Conservation (phyloP, 2,329 filamentous ascomycete species). For the Grosmannia serpens region DNA sequence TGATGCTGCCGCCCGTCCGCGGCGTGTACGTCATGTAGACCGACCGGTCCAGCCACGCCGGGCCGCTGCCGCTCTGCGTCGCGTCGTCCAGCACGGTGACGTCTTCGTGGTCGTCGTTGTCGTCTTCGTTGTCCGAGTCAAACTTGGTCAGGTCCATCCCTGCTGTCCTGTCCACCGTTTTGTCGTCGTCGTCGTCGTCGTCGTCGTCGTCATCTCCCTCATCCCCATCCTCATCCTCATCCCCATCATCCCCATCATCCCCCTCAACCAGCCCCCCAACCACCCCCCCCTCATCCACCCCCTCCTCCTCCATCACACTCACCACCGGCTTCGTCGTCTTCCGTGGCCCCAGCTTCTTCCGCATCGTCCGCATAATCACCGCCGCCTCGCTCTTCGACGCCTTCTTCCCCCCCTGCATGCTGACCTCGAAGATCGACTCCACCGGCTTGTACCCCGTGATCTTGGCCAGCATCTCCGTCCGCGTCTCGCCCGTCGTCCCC, state of each 20-base stretch:
- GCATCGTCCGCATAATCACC: conserved; percentile 63
- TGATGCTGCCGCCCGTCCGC: conserved; percentile 49
- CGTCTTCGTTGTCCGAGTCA: conserved; percentile 25
- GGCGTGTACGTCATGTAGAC: conserved; percentile 97
- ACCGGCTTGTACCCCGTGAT: conserved; percentile 81
- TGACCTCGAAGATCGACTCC: conserved; percentile 95
- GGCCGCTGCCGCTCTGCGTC: conserved; percentile 21
- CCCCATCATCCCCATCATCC: conserved; percentile 41
- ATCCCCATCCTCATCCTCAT: conserved; percentile 24
- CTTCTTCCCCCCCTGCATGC: conserved; percentile 56
- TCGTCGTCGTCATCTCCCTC: conserved; percentile 22
- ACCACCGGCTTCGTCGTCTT: conserved; percentile 28
- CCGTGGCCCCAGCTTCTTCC: conserved; percentile 55
- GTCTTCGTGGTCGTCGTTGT: conserved; percentile 20
- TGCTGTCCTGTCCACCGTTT: background rate
- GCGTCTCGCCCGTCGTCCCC: conserved; percentile 36
- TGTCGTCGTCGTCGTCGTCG: conserved; percentile 15
- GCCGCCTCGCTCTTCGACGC: conserved; percentile 51
- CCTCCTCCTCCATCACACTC: conserved; percentile 50
- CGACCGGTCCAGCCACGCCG: conserved; percentile 69
- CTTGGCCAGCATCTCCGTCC: conserved; percentile 76
- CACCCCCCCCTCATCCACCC: conserved; percentile 21
- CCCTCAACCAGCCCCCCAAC: conserved; percentile 42
- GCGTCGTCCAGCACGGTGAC: conserved; percentile 56
- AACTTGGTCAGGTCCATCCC: conserved; percentile 9